Evolutionary conservation across 371 early-diverging fungal genomes (phyloP), one percentile per base, ranked within the genome.

Genomic region (Catenaria anguillulae): DNA sequence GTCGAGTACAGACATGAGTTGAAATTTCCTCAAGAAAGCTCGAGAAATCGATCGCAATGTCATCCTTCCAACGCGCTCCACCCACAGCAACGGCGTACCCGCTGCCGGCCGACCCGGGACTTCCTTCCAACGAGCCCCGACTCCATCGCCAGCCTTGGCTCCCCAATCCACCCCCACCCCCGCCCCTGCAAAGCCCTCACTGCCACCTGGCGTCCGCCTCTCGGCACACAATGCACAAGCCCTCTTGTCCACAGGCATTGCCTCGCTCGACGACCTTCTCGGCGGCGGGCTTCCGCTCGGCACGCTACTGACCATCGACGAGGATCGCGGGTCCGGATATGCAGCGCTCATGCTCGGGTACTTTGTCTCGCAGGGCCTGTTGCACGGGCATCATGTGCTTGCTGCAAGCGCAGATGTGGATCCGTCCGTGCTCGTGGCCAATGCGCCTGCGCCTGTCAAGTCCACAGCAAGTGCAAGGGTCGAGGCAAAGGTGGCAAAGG

Each of bases 201-300:
- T 80, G 29, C 89, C 89, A n/a, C 76, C 81, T 5, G 90, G 87
- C 29, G 81, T 88, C 42, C 78, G 84, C 23, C 73, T 87, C 17
- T 87, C 89, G 37, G 80, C 88, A 0, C 85, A 87, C 65, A 91
- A 84, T 64, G 86, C 86, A 8, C 84, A 84, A 64, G 75, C 84
- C 4, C 74, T 91, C 35, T 78, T 85, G 8, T 92, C 93, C 0
- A 88, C 88, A 0, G 94, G 94, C n/a, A 83, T 88, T 0, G 86
- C 88, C 5, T 85, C 92, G 2, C 72, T 92, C 40, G 94, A 93
- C 71, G 90, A 89, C 70, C 82, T 90, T 65, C 73, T 83, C 24
- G 89, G 88, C 42, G 92, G 88, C 42, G 94, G 94, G 12, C 72
- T 91, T 13, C 90, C 93, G 4, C 76, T 92, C 0, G 92, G 92